These are phyloP conservation scores for Nevesoporus exiguus DNA, from an alignment of 768 basidiomycete genomes.

Conservation along the genomic window DNA sequence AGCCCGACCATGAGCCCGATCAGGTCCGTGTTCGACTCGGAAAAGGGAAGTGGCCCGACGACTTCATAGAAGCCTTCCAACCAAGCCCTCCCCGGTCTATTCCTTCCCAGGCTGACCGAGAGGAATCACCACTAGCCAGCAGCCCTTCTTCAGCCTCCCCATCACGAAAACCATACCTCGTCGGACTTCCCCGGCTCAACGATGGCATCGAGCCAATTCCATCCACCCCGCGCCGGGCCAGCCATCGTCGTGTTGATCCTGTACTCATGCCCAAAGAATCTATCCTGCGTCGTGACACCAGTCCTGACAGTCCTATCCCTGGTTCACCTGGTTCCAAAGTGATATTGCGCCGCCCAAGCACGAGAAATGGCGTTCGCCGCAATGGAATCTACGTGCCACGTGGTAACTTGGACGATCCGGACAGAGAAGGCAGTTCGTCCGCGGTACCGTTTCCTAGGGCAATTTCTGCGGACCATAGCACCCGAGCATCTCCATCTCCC, in stretches of 20 bases:
- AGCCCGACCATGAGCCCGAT: conserved; percentile 26
- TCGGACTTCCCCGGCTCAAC: conserved; percentile 42
- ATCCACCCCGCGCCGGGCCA: conserved; percentile 46
- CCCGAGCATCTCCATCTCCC: conserved; percentile 35
- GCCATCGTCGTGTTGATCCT: conserved; percentile 60
- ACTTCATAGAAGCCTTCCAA: conserved; percentile 64
- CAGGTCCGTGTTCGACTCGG: conserved; percentile 52
- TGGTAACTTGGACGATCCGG: conserved; percentile 33
- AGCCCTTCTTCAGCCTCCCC: conserved; percentile 43
- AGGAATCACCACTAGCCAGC: conserved; percentile 19
- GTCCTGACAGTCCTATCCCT: conserved; percentile 50
- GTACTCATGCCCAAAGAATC: conserved; percentile 49
- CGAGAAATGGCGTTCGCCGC: conserved; percentile 45
- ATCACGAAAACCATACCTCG: conserved; percentile 55
- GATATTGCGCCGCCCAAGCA: conserved; percentile 56
- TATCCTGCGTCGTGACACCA: conserved; percentile 48
- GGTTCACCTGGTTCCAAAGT: conserved; percentile 39
- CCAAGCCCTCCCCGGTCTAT: conserved; percentile 29
- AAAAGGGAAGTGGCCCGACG: conserved; percentile 83
- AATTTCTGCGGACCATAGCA: conserved; percentile 48
- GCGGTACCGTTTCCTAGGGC: conserved; percentile 66
- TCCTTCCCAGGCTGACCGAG: conserved; percentile 26
- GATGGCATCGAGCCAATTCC: conserved; percentile 45
- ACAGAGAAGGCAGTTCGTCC: conserved; percentile 34
- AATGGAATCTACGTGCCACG: conserved; percentile 48